These are phyloP conservation scores for Auricularia heimuer DNA, from an alignment of 768 basidiomycete species.

Conservation along the genomic window DNA sequence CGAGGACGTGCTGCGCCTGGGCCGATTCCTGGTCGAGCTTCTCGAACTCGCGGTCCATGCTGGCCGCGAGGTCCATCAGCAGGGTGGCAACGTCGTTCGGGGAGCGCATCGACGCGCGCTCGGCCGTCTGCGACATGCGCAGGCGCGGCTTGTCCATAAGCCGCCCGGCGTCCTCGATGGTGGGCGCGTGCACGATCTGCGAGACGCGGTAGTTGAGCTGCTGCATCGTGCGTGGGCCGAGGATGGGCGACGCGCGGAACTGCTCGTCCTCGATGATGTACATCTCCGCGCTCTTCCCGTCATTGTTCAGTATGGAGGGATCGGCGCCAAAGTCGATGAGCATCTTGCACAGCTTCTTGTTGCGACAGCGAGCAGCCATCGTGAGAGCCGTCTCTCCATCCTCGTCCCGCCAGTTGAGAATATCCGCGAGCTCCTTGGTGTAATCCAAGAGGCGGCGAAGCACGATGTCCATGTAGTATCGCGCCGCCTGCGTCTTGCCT, in stretches of 20 bases:
- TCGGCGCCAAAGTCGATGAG: conserved; percentile 95
- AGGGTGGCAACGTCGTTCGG: conserved; percentile 78
- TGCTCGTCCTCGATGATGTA: conserved; percentile 98
- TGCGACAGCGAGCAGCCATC: conserved; percentile 89
- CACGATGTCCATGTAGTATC: conserved; percentile 98
- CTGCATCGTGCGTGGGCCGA: conserved; percentile 48
- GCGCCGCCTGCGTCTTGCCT: conserved; percentile 92
- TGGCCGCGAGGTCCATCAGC: conserved; percentile 78
- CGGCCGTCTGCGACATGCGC: conserved; percentile 77
- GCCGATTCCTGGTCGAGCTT: conserved; percentile 86
- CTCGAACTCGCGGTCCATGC: conserved; percentile 85
- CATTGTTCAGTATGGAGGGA: conserved; percentile 87
- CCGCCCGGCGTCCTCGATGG: conserved; percentile 29
- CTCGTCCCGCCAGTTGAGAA: conserved; percentile 98
- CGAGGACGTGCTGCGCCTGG: conserved; percentile 79
- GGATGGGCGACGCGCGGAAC: conserved; percentile 83
- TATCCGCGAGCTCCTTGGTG: conserved; percentile 91
- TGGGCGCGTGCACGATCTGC: conserved; percentile 46
- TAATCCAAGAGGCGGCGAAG: conserved; percentile 80
- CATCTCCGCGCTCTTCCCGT: conserved; percentile 95
- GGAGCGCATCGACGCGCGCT: conserved; percentile 76
- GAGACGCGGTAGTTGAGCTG: conserved; percentile 68
- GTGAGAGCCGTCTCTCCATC: conserved; percentile 97
- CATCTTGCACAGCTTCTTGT: conserved; percentile 89
- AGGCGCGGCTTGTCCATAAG: conserved; percentile 43